Evolutionary conservation across 2,329 filamentous ascomycete species (phyloP).

Genomic region (Colletotrichum tabaci): DNA sequence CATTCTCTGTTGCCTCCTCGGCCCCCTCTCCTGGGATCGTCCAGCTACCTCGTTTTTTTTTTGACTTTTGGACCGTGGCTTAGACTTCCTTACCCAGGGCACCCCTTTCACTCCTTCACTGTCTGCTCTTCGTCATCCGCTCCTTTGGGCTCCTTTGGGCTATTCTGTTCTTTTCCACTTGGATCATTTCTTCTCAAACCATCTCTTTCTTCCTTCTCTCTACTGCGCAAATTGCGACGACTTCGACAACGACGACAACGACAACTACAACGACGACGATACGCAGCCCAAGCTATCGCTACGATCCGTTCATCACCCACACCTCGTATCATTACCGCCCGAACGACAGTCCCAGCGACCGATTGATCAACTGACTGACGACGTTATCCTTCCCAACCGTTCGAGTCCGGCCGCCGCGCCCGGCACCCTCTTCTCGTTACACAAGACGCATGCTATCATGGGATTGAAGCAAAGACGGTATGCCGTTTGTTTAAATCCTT

Average conservation of each 20-base stretch:
- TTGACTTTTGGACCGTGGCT: constrained; percentile 9
- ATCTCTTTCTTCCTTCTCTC: neutral
- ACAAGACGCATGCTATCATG: constrained; percentile 25
- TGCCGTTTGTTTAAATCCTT: constrained; percentile 34
- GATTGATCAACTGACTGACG: neutral
- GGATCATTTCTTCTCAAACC: neutral
- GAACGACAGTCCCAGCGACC: neutral
- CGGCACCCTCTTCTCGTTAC: neutral
- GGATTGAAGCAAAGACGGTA: constrained; percentile 35
- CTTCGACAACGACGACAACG: neutral
- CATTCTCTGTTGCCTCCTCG: constrained; percentile 3
- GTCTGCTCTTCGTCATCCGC: neutral
- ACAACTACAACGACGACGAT: neutral
- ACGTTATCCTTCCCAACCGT: neutral
- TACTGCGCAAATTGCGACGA: neutral
- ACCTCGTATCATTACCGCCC: neutral
- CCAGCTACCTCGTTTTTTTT: neutral
- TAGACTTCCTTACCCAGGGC: constrained; percentile 9
- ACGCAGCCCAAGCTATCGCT: neutral
- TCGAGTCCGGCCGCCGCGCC: neutral
- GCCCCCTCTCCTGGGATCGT: neutral
- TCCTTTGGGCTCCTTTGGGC: constrained; percentile 2
- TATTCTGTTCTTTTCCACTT: constrained; percentile 5
- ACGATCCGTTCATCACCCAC: neutral
- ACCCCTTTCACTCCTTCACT: constrained; percentile 7